phyloP scores from a whole-genome alignment of 1,284 basidiomycete genomes.

The Ceratobasidium theobromae region DNA sequence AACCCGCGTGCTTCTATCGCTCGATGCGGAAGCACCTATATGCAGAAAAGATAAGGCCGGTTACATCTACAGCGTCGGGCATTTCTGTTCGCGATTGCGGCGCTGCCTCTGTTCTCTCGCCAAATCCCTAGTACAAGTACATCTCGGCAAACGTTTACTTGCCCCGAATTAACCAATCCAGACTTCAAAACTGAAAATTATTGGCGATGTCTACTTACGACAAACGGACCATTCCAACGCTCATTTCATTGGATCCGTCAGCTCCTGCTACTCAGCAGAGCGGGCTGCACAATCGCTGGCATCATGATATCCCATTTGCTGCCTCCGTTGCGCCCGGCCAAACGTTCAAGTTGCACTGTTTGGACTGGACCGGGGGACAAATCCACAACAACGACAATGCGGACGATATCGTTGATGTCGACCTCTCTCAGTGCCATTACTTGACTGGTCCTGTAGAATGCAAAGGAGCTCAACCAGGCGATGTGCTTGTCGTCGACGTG shows the following conservation, averaged over 20 bases:
- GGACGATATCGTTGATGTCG: constrained; percentile 69
- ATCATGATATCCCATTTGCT: constrained; percentile 68
- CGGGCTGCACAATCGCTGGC: constrained; percentile 73
- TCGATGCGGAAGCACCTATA: background rate
- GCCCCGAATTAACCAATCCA: background rate
- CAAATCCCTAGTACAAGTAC: background rate
- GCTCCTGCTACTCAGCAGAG: constrained; percentile 39
- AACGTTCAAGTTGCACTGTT: constrained; percentile 74
- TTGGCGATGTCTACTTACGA: constrained; percentile 24
- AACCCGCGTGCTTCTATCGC: background rate
- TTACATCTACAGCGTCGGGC: constrained; percentile 6
- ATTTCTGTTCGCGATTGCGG: background rate
- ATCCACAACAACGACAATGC: constrained; percentile 72
- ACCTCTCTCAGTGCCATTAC: constrained; percentile 68
- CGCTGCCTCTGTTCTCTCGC: background rate
- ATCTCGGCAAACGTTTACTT: background rate
- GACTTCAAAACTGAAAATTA: background rate
- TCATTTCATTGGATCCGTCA: constrained; percentile 25
- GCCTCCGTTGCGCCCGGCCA: constrained; percentile 65
- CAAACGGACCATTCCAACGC: constrained; percentile 26
- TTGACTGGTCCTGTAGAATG: constrained; percentile 73
- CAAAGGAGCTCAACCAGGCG: constrained; percentile 74
- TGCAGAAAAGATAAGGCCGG: constrained; percentile 2
- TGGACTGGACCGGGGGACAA: constrained; percentile 78
- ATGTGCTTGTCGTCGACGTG: constrained; percentile 75